Percentiles rank a stretch among this genome's conserved stretches.
phyloP scores from a whole-genome alignment of 257 asterid genomes.

The Voacanga thouarsii region DNA sequence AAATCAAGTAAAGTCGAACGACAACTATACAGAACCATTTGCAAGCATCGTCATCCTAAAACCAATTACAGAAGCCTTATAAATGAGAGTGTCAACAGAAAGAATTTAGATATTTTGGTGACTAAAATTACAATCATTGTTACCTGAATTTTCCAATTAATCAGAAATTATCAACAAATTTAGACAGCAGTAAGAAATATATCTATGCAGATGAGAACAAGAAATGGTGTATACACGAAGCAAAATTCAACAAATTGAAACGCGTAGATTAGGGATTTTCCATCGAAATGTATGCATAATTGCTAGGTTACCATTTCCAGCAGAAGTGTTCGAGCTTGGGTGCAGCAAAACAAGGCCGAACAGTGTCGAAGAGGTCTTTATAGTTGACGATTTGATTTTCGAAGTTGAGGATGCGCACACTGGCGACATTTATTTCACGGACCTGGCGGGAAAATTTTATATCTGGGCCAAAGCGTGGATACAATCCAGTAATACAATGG shows the following conservation, averaged over 20 bases:
- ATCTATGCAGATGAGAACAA: neutral
- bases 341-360: neutral
- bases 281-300: neutral
- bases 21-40: neutral
- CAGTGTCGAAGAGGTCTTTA: slow-evolving; percentile 10
- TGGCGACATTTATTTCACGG: no score
- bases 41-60: neutral
- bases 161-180: neutral
- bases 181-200: neutral
- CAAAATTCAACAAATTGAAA: neutral
- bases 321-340: neutral
- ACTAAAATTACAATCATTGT: neutral
- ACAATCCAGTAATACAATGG: neutral
- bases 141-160: neutral
- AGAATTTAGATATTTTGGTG: neutral
- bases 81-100: neutral
- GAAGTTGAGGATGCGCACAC: neutral
- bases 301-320: slow-evolving; percentile 7
- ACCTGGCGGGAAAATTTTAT: slow-evolving; percentile 12
- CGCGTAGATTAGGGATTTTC: neutral
- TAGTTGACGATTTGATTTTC: neutral
- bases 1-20: neutral
- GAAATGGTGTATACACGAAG: neutral
- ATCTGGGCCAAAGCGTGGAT: neutral
- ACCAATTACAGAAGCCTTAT: neutral